Base-by-base conservation (phyloP, 768 basidiomycete species). In the Pisolithus sp. region DNA sequence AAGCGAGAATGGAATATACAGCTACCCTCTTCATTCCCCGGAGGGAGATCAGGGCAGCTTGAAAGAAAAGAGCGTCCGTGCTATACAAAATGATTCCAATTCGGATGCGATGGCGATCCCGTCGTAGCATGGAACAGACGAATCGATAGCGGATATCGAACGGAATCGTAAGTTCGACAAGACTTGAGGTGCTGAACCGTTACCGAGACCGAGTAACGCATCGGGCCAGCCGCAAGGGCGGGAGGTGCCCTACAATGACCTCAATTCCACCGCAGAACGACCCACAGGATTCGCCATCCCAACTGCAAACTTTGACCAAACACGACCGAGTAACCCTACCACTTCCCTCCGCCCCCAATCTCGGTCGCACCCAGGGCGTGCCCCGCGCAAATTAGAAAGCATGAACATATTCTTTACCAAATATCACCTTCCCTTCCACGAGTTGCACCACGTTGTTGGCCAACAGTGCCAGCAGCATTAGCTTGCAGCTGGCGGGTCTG, bases 11-110 rank as follows among this genome's bases (percentile, higher is more conserved):
- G 59, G 56, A 63, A 67, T 50, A 66, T 58, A 66, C 71, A 57
- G 71, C 62, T 68, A 59, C 52, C 57, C 50, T 52, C 47, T 49
- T 54, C 46, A 47, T 52, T 57, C 48, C 54, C 50, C 49, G 60
- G 48, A 31, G 46, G 15, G n/a, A 50, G 53, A 49, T 53, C 50
- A 50, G 51, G 57, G 59, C 54, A 55, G 62, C 76, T 59, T 83
- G 81, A 80, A 84, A 73, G 68, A 79, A 83, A 78, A 78, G 70
- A 83, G 85, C 86, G 86, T 88, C 86, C 86, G 83, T 85, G 70
- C 73, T 68, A 69, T 69, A 69, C 55, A 69, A 67, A 68, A 71
- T 59, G 59, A 76, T 69, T n/a, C 68, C 69, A 68, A 70, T 26
- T 59, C 58, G 67, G 61, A 53, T 67, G 34, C 52, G 64, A 59